Conservation (phyloP, 2,329 filamentous ascomycete species). For the Fusarium annulatum region DNA sequence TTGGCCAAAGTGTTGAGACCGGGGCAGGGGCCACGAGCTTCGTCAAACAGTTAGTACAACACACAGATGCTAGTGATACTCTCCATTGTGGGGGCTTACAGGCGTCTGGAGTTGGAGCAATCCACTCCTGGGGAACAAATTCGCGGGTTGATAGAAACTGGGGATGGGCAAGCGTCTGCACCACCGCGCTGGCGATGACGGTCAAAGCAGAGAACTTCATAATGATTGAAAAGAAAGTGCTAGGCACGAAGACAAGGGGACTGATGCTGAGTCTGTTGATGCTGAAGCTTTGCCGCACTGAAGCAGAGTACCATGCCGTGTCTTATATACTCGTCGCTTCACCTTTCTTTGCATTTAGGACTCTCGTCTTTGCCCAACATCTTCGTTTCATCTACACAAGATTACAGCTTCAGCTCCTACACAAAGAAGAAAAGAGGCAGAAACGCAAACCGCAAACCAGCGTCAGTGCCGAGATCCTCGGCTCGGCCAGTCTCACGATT, state of each 20-base stretch:
- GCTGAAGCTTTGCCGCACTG: rapidly evolving
- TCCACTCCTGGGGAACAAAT: constrained; percentile 11
- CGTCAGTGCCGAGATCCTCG: neutral
- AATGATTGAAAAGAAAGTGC: neutral
- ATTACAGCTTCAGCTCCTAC: neutral
- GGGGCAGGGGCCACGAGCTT: constrained; percentile 10
- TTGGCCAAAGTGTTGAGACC: constrained; percentile 13
- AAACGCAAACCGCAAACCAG: neutral
- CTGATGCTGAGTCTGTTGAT: neutral
- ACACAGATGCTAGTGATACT: neutral
- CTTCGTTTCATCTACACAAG: neutral
- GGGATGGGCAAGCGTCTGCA: neutral
- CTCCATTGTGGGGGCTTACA: neutral
- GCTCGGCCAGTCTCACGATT: neutral
- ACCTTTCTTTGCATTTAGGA: too few species aligned
- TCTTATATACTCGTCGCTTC: neutral
- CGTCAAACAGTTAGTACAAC: neutral
- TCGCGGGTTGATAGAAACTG: neutral
- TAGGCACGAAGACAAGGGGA: neutral
- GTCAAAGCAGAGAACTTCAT: neutral
- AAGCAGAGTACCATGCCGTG: rapidly evolving
- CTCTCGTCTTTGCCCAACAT: rapidly evolving
- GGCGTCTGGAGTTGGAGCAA: neutral
- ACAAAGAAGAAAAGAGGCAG: neutral
- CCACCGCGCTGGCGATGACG: rapidly evolving